phyloP scores from a whole-genome alignment of 306 rosid genomes.

The Vicia sativa region DNA sequence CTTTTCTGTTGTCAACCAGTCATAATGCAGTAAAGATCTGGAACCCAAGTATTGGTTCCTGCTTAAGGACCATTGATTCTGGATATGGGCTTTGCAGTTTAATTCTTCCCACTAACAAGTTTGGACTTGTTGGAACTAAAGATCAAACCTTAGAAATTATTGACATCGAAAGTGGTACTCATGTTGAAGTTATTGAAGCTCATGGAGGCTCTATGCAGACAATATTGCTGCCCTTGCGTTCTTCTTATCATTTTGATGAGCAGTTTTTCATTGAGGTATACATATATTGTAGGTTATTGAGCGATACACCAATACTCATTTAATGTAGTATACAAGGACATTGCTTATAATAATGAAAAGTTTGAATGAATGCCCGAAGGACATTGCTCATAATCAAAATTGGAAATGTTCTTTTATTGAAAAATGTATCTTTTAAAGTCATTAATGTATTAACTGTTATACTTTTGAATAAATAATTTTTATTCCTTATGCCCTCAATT shows the following conservation, averaged over 20 bases:
- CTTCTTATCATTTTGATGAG: constrained; percentile 95
- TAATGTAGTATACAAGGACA: constrained; percentile 16
- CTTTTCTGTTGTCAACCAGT: too few species aligned
- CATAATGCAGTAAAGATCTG: too few species aligned
- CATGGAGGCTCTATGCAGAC: constrained; percentile 80
- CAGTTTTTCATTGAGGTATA: constrained; percentile 94
- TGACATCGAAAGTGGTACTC: constrained; percentile 81
- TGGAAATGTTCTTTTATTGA: not conserved
- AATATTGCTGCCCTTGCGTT: constrained; percentile 82
- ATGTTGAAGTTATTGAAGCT: constrained; percentile 77
- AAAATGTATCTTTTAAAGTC: not conserved
- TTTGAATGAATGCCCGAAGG: not conserved
- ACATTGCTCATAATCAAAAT: not conserved
- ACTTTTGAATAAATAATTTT: not conserved
- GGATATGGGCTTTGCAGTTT: too few species aligned
- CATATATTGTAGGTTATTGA: constrained; percentile 29
- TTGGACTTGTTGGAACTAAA: too few species aligned
- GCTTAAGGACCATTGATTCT: too few species aligned
- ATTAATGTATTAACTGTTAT: not conserved
- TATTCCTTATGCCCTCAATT: not conserved
- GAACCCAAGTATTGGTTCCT: too few species aligned
- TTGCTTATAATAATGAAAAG: not conserved
- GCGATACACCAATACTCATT: constrained; percentile 9
- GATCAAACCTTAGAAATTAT: too few species aligned
- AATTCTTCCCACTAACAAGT: too few species aligned